Evolutionary conservation across 768 basidiomycete species (phyloP), one percentile per base, ranked within the genome.

Genomic region (Kwoniella sp.): DNA sequence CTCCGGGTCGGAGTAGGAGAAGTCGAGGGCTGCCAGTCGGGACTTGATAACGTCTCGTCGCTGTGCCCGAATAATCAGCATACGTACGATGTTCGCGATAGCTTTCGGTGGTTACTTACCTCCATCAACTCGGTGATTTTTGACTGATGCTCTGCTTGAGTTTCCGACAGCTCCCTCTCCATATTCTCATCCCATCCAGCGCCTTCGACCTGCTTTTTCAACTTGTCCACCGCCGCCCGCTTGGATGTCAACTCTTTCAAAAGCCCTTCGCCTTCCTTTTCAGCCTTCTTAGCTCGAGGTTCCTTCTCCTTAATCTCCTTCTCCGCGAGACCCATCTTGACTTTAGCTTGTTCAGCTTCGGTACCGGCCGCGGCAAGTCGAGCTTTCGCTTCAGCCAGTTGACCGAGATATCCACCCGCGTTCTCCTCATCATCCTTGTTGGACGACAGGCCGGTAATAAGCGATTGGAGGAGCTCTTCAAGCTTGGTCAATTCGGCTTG

Each of bases 341-440:
- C 83, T 49, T 87, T 87, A 57, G 83, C 85, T 74, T 94, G 91
- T 72, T 94, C 88, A 68, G 91, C 90, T 70, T 93, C 92, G 0
- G 93, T 88, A 8, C 85, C 83, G 0, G 88, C 88, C 57, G 90
- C 88, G 0, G 92, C 87, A 0, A 89, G 81, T 2, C 87, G 86
- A 1, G 86, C 86, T 70, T 87, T 87, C 0, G 93, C 90, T 15
- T 91, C 88, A 0, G 93, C 90, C 46, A 99, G 85, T 78, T 97
- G 94, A 21, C 93, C 96, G 87, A 98, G 89, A 79, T 97, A 98
- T 0, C 96, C 96, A 1, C 93, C 92, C 9, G 90, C 88, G 24
- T 72, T 77, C 10, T 87, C 85, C 19, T 86, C 85, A 44, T 86
- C 87, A 27, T 83, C 80, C 55, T 84, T 84, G 44, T 82, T 84